phyloP scores from a whole-genome alignment of 2,329 filamentous ascomycete genomes.

The Curvularia eragrostidis region DNA sequence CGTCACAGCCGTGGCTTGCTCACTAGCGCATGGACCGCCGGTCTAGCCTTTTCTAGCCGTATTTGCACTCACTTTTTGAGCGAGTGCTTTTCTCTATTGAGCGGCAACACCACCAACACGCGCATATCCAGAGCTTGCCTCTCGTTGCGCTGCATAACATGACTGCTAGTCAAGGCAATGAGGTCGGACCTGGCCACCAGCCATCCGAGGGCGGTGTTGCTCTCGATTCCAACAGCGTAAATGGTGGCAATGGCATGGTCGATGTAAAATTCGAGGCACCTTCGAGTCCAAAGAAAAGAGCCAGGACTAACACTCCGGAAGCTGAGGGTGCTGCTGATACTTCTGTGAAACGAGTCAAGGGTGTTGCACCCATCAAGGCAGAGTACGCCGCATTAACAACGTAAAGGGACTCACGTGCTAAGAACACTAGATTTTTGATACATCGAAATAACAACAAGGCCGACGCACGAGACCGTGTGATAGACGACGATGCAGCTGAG shows the following conservation, averaged over 20 bases:
- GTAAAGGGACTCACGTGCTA: conserved; percentile 22
- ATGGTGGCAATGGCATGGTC: conserved; percentile 36
- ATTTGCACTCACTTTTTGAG: conserved; percentile 29
- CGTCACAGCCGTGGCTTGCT: conserved; percentile 32
- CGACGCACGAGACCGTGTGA: conserved; percentile 35
- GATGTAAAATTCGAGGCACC: conserved; percentile 33
- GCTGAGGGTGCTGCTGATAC: conserved; percentile 33
- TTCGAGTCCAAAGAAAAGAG: conserved; percentile 45
- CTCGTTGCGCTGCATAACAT: conserved; percentile 12
- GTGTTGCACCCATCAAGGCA: conserved; percentile 73
- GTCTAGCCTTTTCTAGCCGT: conserved; percentile 28
- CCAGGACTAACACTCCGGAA: conserved; percentile 44
- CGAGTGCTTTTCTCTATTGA: conserved; percentile 21
- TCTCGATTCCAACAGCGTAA: conserved; percentile 24
- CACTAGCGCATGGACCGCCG: conserved; percentile 20
- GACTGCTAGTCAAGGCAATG: conserved; percentile 25
- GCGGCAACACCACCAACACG: conserved; percentile 18
- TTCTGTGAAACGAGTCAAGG: conserved; percentile 51
- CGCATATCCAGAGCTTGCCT: conserved; percentile 12
- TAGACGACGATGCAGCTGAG: conserved; percentile 66
- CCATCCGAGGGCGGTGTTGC: conserved; percentile 21
- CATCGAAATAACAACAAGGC: conserved; percentile 35
- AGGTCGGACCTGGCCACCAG: conserved; percentile 16
- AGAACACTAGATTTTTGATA: conserved; percentile 43
- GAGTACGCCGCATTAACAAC: conserved; percentile 60